Conservation (phyloP, 345 rosid genomes). For the Murraya paniculata region DNA sequence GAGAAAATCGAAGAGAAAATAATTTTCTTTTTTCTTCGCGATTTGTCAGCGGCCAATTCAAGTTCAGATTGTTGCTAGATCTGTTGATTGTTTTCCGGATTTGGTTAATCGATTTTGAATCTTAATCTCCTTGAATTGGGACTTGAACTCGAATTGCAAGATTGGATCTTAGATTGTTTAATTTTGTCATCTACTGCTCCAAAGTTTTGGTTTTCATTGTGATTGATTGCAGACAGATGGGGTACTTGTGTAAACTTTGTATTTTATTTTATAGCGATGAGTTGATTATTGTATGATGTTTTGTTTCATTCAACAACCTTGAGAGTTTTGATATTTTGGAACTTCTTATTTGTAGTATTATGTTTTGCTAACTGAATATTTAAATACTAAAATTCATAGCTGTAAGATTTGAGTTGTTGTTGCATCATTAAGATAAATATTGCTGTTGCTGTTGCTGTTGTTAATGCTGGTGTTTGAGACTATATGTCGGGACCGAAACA, state of each 20-base stretch:
- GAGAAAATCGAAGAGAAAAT: neutral
- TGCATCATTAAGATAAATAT: neutral
- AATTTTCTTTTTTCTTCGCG: neutral
- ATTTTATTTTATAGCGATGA: neutral
- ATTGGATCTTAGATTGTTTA: constrained; percentile 4
- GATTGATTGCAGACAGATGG: neutral
- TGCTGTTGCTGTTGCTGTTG: neutral
- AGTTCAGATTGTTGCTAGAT: neutral
- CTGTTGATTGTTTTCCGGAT: neutral
- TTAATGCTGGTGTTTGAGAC: neutral
- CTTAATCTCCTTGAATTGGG: neutral
- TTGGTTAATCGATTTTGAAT: neutral
- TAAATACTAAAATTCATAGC: neutral
- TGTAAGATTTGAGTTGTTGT: neutral
- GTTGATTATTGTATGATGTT: neutral
- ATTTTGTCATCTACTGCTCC: neutral
- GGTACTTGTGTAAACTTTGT: neutral
- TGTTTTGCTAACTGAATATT: neutral
- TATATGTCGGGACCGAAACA: neutral
- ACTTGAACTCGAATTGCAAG: neutral
- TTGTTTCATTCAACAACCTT: neutral
- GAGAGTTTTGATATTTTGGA: neutral
- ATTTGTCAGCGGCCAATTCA: neutral
- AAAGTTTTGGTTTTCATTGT: neutral
- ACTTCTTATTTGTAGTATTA: neutral